phyloP scores from a whole-genome alignment of 2,329 filamentous ascomycete genomes.

The Pseudogymnoascus sp. region DNA sequence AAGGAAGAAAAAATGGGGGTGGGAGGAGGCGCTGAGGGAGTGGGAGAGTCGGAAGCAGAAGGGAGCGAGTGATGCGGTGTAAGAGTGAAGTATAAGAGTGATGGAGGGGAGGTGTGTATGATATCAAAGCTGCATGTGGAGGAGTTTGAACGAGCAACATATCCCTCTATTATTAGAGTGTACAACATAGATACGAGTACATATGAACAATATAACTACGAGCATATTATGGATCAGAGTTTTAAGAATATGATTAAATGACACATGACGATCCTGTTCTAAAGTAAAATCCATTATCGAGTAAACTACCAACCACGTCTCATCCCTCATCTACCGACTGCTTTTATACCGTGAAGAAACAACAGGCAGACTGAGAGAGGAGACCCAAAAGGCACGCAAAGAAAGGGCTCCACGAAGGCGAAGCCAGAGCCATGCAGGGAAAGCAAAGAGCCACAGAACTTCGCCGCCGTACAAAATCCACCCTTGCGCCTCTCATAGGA shows the following conservation, averaged over 20 bases:
- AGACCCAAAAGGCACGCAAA: conserved; percentile 20
- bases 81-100: not conserved
- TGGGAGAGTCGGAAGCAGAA: conserved; percentile 41
- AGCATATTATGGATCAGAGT: not conserved
- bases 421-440: conserved; percentile 17
- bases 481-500: conserved; percentile 29
- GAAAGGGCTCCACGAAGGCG: conserved; percentile 17
- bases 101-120: not conserved
- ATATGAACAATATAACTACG: not conserved
- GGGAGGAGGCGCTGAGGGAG: conserved; percentile 55
- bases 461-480: conserved; percentile 28
- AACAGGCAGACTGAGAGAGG: conserved; percentile 23
- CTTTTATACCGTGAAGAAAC: conserved; percentile 29
- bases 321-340: conserved; percentile 28
- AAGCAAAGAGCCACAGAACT: conserved; percentile 24
- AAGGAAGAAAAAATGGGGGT: no score
- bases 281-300: conserved; percentile 30
- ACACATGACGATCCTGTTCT: conserved; percentile 10
- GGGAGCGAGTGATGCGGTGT: not conserved
- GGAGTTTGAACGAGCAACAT: not conserved
- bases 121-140: not conserved
- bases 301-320: conserved; percentile 26
- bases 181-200: conserved; percentile 6
- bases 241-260: conserved; percentile 4
- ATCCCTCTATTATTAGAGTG: not conserved